phyloP scores from a whole-genome alignment of 768 basidiomycete genomes.

The Tubosaeta sp. region DNA sequence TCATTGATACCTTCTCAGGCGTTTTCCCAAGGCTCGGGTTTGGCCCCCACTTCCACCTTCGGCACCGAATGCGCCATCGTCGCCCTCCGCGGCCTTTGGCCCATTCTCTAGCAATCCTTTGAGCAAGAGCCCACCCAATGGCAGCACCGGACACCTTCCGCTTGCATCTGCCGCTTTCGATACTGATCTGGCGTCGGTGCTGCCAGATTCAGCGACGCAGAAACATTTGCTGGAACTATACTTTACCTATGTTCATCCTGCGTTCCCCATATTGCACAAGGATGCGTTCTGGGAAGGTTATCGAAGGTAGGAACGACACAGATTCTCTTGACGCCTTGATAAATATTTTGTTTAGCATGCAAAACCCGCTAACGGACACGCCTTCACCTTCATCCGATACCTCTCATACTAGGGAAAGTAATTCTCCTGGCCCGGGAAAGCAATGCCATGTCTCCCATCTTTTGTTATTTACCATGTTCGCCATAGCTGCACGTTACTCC shows the following conservation, averaged over 20 bases:
- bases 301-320: conserved; percentile 31
- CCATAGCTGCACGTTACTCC: conserved; percentile 74
- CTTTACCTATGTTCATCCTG: conserved; percentile 77
- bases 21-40: conserved; percentile 83
- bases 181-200: conserved; percentile 36
- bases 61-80: conserved; percentile 23
- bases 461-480: conserved; percentile 78
- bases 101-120: conserved; percentile 1
- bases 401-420: conserved; percentile 13
- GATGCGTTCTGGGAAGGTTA: conserved; percentile 61
- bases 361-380: conserved; percentile 26
- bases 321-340: not conserved
- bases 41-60: conserved; percentile 62
- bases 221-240: conserved; percentile 71
- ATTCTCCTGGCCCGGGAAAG: conserved; percentile 34
- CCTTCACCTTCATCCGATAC: conserved; percentile 29
- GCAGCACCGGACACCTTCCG: conserved; percentile 8
- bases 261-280: conserved; percentile 75
- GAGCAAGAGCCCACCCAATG: conserved; percentile 7
- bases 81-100: conserved; percentile 7
- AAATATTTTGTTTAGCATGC: conserved; percentile 17
- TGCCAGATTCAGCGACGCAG: conserved; percentile 61
- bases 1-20: conserved; percentile 41
- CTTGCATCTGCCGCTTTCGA: conserved; percentile 25
- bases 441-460: conserved; percentile 54